phyloP scores from a whole-genome alignment of 768 basidiomycete genomes.

The Tephrocybe sp. region DNA sequence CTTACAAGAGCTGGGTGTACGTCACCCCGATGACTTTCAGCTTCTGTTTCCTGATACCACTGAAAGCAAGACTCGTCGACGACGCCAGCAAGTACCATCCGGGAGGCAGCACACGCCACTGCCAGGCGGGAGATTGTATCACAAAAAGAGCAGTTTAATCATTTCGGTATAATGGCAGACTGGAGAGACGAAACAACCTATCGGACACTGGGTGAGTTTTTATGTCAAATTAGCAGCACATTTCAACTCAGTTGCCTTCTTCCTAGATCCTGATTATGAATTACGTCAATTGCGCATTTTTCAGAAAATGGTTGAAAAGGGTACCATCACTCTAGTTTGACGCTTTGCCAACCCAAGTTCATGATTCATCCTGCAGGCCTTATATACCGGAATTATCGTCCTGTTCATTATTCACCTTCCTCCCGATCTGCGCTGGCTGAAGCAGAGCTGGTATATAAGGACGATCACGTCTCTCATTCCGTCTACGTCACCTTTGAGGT shows the following conservation, averaged over 20 bases:
- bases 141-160: constrained; percentile 77
- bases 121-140: constrained; percentile 71
- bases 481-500: constrained; percentile 82
- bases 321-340: constrained; percentile 31
- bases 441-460: constrained; percentile 88
- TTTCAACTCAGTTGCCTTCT: background rate
- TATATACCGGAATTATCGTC: constrained; percentile 83
- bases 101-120: constrained; percentile 65
- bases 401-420: constrained; percentile 93
- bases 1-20: constrained; percentile 68
- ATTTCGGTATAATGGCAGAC: constrained; percentile 89
- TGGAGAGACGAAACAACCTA: constrained; percentile 76
- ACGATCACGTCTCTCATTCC: constrained; percentile 84
- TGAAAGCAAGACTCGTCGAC: constrained; percentile 52
- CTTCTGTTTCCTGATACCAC: background rate
- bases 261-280: constrained; percentile 79
- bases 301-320: constrained; percentile 82
- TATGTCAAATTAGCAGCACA: background rate
- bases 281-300: constrained; percentile 86
- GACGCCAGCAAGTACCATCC: constrained; percentile 59
- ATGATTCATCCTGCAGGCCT: constrained; percentile 46
- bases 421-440: constrained; percentile 93
- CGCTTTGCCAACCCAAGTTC: background rate
- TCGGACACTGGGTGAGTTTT: constrained; percentile 70
- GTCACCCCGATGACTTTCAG: constrained; percentile 15